Conservation (phyloP, 2,329 filamentous ascomycete genomes). For the Penicillium carneum region DNA sequence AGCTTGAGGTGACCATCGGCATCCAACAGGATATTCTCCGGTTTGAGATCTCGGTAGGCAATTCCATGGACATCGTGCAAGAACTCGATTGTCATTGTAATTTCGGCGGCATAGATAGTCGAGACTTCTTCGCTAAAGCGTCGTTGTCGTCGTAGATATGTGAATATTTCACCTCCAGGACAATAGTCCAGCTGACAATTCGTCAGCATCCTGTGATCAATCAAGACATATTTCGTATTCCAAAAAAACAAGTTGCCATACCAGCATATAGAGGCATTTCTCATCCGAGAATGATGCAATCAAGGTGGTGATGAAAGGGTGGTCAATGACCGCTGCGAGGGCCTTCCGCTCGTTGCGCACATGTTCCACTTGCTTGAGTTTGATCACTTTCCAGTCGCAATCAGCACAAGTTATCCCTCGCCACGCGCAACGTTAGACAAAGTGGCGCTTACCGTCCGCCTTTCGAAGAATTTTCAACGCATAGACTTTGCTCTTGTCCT, state of each 20-base stretch:
- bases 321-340: constrained; percentile 67
- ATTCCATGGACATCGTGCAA: constrained; percentile 70
- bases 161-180: constrained; percentile 72
- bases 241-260: constrained; percentile 38
- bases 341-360: constrained; percentile 71
- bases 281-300: constrained; percentile 70
- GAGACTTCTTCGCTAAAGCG: constrained; percentile 69
- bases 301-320: constrained; percentile 71
- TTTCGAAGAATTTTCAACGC: constrained; percentile 60
- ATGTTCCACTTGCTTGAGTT: constrained; percentile 73
- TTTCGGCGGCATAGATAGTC: constrained; percentile 71
- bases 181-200: constrained; percentile 67
- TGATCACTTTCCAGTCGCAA: constrained; percentile 53
- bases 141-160: constrained; percentile 67
- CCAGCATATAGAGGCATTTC: constrained; percentile 64
- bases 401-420: constrained; percentile 19
- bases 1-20: constrained; percentile 70
- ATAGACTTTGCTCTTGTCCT: constrained; percentile 53
- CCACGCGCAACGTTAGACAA: constrained; percentile 14
- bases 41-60: constrained; percentile 71
- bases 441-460: constrained; percentile 52
- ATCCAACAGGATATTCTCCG: constrained; percentile 72
- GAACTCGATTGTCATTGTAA: constrained; percentile 69
- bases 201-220: constrained; percentile 28
- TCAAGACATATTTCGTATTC: not conserved